phyloP scores from a whole-genome alignment of 345 rosid species.

The Angophora floribunda region DNA sequence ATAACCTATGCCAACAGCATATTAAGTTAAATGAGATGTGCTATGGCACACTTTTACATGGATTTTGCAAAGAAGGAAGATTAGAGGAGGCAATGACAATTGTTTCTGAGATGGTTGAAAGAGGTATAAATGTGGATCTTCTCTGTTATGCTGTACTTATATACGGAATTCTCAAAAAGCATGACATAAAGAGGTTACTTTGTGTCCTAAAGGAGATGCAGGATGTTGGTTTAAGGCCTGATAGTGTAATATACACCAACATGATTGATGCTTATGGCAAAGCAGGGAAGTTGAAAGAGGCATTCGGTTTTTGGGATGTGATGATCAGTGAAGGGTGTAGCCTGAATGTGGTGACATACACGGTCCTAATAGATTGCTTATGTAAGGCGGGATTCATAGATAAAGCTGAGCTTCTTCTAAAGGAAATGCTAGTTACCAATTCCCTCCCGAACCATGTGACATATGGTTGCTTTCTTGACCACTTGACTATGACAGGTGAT shows the following conservation, averaged over 20 bases:
- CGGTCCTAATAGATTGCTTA: slow-evolving; percentile 71
- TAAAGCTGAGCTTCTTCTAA: slow-evolving; percentile 53
- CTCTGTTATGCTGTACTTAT: slow-evolving; percentile 78
- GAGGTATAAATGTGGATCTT: slow-evolving; percentile 78
- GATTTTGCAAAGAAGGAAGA: slow-evolving; percentile 81
- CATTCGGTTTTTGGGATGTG: slow-evolving; percentile 60
- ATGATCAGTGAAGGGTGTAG: slow-evolving; percentile 65
- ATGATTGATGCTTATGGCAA: slow-evolving; percentile 79
- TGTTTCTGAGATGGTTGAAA: slow-evolving; percentile 58
- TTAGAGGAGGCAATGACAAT: slow-evolving; percentile 51
- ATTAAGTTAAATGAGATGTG: slow-evolving; percentile 73
- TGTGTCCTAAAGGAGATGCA: slow-evolving; percentile 63
- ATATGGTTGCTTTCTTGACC: slow-evolving; percentile 71
- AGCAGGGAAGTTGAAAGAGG: slow-evolving; percentile 61
- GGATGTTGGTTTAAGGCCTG: slow-evolving; percentile 60
- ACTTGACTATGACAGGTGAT: slow-evolving; percentile 51
- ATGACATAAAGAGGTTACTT: slow-evolving; percentile 32
- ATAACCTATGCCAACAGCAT: slow-evolving; percentile 48
- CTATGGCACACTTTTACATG: slow-evolving; percentile 64
- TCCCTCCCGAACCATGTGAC: slow-evolving; percentile 68
- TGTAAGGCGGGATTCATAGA: slow-evolving; percentile 68
- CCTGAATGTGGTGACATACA: slow-evolving; percentile 78
- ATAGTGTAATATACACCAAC: slow-evolving; percentile 61
- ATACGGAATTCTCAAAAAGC: slow-evolving; percentile 56
- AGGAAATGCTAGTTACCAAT: slow-evolving; percentile 39